A percentile compares a stretch with the other conserved stretches of the same genome.
phyloP scores from a whole-genome alignment of 441 rosid species.

The Metrosideros polymorpha region DNA sequence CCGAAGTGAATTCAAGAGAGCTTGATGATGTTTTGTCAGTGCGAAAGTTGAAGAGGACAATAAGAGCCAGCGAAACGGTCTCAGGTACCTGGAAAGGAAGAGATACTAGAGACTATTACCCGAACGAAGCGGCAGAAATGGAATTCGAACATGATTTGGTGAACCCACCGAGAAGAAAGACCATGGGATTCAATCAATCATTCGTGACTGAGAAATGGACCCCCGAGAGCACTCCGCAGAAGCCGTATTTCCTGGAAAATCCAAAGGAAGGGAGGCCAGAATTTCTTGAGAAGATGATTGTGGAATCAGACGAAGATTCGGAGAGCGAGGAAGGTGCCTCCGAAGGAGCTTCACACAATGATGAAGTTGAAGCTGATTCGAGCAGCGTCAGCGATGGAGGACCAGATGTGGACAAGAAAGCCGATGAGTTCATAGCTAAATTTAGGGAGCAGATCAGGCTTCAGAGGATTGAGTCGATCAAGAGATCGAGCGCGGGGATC shows the following conservation, averaged over 20 bases:
- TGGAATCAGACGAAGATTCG: constrained; percentile 28
- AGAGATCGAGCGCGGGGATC: constrained; percentile 52
- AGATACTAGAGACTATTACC: constrained; percentile 5
- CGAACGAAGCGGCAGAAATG: neutral
- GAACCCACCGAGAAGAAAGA: constrained; percentile 2
- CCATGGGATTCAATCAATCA: constrained; percentile 11
- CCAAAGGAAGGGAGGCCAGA: constrained; percentile 8
- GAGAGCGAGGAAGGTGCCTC: constrained; percentile 12
- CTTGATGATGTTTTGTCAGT: neutral
- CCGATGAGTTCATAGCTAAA: constrained; percentile 92
- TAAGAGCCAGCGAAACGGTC: constrained; percentile 19
- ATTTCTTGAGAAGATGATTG: constrained; percentile 17
- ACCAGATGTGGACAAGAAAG: constrained; percentile 87
- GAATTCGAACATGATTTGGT: neutral
- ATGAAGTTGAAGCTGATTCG: constrained; percentile 9
- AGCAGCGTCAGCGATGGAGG: constrained; percentile 27
- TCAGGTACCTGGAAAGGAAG: constrained; percentile 7
- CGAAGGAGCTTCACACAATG: constrained; percentile 1
- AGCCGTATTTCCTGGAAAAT: constrained; percentile 15
- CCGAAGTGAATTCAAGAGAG: neutral
- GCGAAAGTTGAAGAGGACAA: constrained; percentile 17
- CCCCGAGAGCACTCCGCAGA: constrained; percentile 7
- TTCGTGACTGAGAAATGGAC: constrained; percentile 9
- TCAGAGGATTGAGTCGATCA: constrained; percentile 83
- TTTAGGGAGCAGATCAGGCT: constrained; percentile 97